phyloP scores from a whole-genome alignment of 1,284 basidiomycete species.

The Malassezia globosa region DNA sequence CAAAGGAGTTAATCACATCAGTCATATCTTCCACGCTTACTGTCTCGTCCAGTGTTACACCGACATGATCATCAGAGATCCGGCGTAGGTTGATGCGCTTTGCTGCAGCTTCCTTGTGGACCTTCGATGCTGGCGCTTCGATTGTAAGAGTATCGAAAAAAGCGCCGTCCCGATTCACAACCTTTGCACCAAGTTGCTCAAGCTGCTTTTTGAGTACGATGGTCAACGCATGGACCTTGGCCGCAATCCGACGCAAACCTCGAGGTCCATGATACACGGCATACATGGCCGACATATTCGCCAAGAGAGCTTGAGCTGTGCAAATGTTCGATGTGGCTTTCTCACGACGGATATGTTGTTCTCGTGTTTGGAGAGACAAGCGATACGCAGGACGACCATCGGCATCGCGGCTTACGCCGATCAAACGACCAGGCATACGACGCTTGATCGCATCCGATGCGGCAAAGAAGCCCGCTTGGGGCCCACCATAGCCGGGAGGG shows the following conservation, averaged over 20 bases:
- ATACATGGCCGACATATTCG: conserved; percentile 47
- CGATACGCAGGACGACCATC: conserved; percentile 79
- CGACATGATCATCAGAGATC: conserved; percentile 66
- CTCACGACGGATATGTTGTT: conserved; percentile 47
- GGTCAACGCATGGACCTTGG: conserved; percentile 80
- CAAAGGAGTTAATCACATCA: conserved; percentile 70
- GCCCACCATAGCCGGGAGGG: conserved; percentile 49
- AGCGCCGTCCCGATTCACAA: conserved; percentile 51
- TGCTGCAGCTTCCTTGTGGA: conserved; percentile 55
- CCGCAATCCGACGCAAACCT: conserved; percentile 73
- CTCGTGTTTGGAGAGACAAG: conserved; percentile 64
- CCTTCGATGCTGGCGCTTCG: conserved; percentile 58
- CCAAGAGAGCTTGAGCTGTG: conserved; percentile 43
- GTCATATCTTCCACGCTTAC: conserved; percentile 57
- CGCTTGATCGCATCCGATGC: conserved; percentile 84
- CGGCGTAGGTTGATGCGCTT: conserved; percentile 77
- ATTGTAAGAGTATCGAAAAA: conserved; percentile 95
- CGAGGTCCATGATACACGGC: conserved; percentile 86
- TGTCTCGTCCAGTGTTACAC: conserved; percentile 86
- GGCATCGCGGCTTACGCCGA: conserved; percentile 76
- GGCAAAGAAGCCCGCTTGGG: conserved; percentile 79
- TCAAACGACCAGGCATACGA: conserved; percentile 89
- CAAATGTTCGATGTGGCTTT: conserved; percentile 47
- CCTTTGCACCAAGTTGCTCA: conserved; percentile 61
- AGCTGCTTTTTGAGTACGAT: conserved; percentile 64